phyloP scores from a whole-genome alignment of 179 eudicot species.

The Silene vulgaris region DNA sequence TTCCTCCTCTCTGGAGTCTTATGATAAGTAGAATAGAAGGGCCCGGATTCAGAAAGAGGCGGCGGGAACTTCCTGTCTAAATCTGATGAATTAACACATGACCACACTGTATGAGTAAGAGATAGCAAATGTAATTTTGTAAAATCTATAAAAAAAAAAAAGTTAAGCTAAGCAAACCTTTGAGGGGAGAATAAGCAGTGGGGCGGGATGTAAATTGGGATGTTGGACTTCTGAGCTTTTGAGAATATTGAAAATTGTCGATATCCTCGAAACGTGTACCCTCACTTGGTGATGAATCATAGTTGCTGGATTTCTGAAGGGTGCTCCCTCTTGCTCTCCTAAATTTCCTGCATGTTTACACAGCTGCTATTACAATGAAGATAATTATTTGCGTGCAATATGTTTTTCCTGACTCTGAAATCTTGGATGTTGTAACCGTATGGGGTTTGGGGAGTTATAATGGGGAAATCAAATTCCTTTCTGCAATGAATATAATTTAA shows the following conservation, averaged over 20 bases:
- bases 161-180: slow-evolving; percentile 31
- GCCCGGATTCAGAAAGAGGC: slow-evolving; percentile 36
- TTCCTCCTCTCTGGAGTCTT: slow-evolving; percentile 54
- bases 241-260: slow-evolving; percentile 28
- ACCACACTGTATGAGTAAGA: slow-evolving; percentile 3
- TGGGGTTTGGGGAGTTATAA: not conserved
- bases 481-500: not conserved
- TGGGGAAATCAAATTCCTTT: not conserved
- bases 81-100: slow-evolving; percentile 35
- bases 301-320: slow-evolving; percentile 28
- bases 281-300: slow-evolving; percentile 34
- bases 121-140: not conserved
- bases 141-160: not conserved
- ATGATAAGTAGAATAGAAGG: slow-evolving; percentile 76
- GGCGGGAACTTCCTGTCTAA: slow-evolving; percentile 22
- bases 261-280: slow-evolving; percentile 24
- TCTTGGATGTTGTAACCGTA: not conserved
- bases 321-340: slow-evolving; percentile 27
- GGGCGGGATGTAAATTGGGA: slow-evolving; percentile 28
- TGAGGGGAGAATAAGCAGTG: slow-evolving; percentile 23
- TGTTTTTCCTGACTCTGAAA: not conserved
- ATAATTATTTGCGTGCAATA: not conserved
- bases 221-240: slow-evolving; percentile 28
- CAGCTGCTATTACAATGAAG: not conserved
- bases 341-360: slow-evolving; percentile 40